phyloP scores from a whole-genome alignment of 1,139 yeast genomes.

The Pichia sp. region DNA sequence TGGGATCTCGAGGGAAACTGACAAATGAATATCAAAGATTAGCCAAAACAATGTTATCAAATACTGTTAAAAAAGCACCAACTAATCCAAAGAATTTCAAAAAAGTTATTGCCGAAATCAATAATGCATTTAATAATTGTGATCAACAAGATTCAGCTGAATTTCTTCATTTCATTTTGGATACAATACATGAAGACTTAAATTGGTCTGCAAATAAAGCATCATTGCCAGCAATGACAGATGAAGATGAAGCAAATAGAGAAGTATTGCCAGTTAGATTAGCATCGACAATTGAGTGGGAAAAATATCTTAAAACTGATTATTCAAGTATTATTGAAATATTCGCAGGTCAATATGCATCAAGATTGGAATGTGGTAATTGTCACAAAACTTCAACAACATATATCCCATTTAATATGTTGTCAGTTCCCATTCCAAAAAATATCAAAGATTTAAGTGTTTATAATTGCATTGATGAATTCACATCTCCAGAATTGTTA shows the following conservation, averaged over 20 bases:
- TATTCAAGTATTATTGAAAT: constrained; percentile 79
- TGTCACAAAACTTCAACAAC: constrained; percentile 83
- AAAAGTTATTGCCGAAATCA: constrained; percentile 24
- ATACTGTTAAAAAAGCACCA: constrained; percentile 24
- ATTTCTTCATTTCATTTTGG: constrained; percentile 58
- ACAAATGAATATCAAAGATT: constrained; percentile 69
- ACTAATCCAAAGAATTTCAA: constrained; percentile 27
- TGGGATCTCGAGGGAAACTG: constrained; percentile 80
- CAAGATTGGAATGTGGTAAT: constrained; percentile 67
- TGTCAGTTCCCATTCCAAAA: constrained; percentile 64
- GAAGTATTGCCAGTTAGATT: constrained; percentile 72
- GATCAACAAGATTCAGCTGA: constrained; percentile 82
- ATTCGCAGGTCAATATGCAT: constrained; percentile 51
- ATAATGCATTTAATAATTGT: constrained; percentile 23
- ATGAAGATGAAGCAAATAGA: constrained; percentile 67
- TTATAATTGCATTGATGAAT: constrained; percentile 60
- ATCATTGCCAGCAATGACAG: constrained; percentile 53
- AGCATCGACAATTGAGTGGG: constrained; percentile 95
- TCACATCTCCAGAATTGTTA: constrained; percentile 60
- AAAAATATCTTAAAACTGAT: constrained; percentile 75
- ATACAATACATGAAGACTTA: constrained; percentile 63
- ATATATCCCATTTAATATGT: constrained; percentile 63
- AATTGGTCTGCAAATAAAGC: constrained; percentile 33
- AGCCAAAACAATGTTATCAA: constrained; percentile 51
- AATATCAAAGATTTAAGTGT: constrained; percentile 32